Conservation (phyloP, 495 filamentous ascomycete genomes). For the Talaromyces thailandensis region DNA sequence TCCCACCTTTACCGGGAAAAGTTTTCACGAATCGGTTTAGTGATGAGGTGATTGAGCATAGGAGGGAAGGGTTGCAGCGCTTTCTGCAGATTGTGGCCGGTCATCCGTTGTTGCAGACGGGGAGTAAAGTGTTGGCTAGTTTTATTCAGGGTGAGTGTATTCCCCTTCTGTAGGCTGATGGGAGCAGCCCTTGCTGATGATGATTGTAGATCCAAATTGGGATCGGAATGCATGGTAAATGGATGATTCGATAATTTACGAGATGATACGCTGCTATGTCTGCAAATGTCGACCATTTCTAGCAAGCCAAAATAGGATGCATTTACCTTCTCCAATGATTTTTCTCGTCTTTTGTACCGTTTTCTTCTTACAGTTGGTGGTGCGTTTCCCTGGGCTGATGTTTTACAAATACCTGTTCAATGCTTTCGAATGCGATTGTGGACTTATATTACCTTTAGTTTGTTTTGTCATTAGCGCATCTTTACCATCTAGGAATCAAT, state of each 20-base stretch:
- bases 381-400: not conserved
- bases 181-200: not conserved
- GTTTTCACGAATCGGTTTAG: slow-evolving; percentile 98
- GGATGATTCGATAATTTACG: not conserved
- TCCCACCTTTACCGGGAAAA: slow-evolving; percentile 92
- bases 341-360: not conserved
- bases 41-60: slow-evolving; percentile 96
- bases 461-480: not conserved
- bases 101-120: slow-evolving; percentile 93
- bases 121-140: slow-evolving; percentile 87
- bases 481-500: not conserved
- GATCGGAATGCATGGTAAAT: slow-evolving; percentile 66
- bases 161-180: no score
- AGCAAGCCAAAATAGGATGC: not conserved
- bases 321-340: not conserved
- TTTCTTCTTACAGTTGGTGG: not conserved
- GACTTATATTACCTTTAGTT: not conserved
- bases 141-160: slow-evolving; percentile 82
- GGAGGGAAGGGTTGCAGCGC: slow-evolving; percentile 82
- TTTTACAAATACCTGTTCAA: not conserved
- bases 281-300: not conserved
- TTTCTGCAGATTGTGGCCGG: slow-evolving; percentile 97
- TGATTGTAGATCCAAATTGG: slow-evolving; percentile 59
- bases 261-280: not conserved
- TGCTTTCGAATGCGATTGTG: not conserved